These are phyloP conservation scores for Dactylellina haptotyla DNA, from an alignment of 2,329 filamentous ascomycete genomes.

Conservation along the genomic window DNA sequence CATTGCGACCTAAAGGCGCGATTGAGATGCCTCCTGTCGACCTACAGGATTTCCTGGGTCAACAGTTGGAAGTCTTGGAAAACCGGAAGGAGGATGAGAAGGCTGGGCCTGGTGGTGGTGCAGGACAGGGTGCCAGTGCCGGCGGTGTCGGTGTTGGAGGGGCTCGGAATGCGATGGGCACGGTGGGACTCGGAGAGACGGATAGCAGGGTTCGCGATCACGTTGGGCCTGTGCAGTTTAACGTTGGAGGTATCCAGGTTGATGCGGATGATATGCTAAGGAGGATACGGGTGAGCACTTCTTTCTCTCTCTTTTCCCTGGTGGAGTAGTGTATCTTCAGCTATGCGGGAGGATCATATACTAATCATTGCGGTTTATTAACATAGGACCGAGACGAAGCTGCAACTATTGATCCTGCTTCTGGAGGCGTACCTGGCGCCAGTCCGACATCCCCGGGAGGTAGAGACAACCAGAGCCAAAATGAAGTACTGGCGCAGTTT, in stretches of 20 bases:
- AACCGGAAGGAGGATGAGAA: constrained; percentile 68
- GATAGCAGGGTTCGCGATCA: constrained; percentile 72
- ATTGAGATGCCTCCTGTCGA: constrained; percentile 76
- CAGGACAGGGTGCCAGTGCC: too few species aligned
- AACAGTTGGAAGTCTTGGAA: constrained; percentile 81
- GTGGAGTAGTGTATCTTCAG: not conserved
- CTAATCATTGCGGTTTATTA: constrained; percentile 56
- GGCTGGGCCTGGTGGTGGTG: constrained; percentile 59
- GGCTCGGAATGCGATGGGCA: constrained; percentile 56
- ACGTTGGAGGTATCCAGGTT: constrained; percentile 96
- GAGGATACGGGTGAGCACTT: constrained; percentile 75
- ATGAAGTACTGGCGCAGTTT: constrained; percentile 70
- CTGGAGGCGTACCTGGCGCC: constrained; percentile 14
- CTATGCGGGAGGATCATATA: not conserved
- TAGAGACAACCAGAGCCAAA: constrained; percentile 65
- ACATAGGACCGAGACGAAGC: constrained; percentile 62
- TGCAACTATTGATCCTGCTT: constrained; percentile 57
- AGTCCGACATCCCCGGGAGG: constrained; percentile 58
- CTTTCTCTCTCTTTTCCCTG: not conserved
- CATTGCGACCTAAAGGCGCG: constrained; percentile 63
- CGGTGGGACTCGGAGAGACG: constrained; percentile 60
- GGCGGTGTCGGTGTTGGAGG: constrained; percentile 53
- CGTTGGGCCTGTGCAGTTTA: constrained; percentile 95
- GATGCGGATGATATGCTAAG: constrained; percentile 94
- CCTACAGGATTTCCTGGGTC: constrained; percentile 78